Conservation (phyloP, 208 protist species). For the Trypanosoma brucei region DNA sequence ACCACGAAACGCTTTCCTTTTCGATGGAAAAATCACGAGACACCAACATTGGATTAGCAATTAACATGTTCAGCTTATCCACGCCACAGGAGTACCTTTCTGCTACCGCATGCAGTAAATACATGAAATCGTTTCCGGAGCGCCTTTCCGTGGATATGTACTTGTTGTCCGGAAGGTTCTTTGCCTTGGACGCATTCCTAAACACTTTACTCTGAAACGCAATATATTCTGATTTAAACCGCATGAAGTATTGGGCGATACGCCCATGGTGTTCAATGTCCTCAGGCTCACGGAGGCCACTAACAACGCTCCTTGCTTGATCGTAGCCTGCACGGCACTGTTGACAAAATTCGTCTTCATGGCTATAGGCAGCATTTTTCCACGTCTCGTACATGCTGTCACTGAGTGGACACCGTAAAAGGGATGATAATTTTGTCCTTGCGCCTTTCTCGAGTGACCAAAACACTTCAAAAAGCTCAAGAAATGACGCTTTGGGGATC, state of each 20-base stretch:
- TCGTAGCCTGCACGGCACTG: slow-evolving; percentile 48
- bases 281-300: slow-evolving; percentile 30
- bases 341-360: slow-evolving; percentile 51
- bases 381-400: slow-evolving; percentile 45
- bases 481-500: slow-evolving; percentile 10
- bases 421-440: slow-evolving; percentile 4
- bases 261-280: slow-evolving; percentile 38
- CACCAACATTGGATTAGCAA: slow-evolving; percentile 43
- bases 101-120: slow-evolving; percentile 26
- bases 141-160: slow-evolving; percentile 23
- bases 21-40: slow-evolving; percentile 26
- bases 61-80: slow-evolving; percentile 41
- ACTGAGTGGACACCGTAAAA: slow-evolving; percentile 10
- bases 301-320: slow-evolving; percentile 47
- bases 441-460: slow-evolving; percentile 38
- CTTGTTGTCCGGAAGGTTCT: slow-evolving; percentile 19
- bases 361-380: slow-evolving; percentile 40
- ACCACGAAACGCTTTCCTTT: slow-evolving; percentile 46
- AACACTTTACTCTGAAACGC: slow-evolving; percentile 43
- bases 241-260: slow-evolving; percentile 40
- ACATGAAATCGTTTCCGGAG: slow-evolving; percentile 37
- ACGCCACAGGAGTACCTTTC: slow-evolving; percentile 22
- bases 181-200: slow-evolving; percentile 43
- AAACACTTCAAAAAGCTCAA: slow-evolving; percentile 38
- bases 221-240: slow-evolving; percentile 35